Evolutionary conservation across 169 alveolate species (phyloP).

Genomic region (Ichthyophthirius multifiliis): DNA sequence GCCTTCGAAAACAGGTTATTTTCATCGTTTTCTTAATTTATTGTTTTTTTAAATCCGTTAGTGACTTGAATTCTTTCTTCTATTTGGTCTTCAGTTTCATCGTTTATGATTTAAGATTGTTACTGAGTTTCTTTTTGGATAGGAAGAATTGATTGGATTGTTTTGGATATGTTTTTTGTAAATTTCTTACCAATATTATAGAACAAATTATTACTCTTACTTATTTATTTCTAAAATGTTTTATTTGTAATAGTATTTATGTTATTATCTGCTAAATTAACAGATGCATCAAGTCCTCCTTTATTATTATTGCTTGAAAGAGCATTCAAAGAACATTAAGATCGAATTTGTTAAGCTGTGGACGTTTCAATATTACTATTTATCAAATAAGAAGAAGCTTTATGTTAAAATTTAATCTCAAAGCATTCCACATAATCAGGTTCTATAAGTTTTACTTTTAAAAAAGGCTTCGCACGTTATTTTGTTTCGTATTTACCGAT

Average conservation of each 20-base stretch:
- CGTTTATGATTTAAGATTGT: neutral
- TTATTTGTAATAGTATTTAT: neutral
- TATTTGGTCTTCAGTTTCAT: too few species aligned
- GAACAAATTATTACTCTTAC: neutral
- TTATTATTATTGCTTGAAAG: neutral
- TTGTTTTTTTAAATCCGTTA: neutral
- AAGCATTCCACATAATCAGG: neutral
- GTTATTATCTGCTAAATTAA: neutral
- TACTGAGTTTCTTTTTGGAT: neutral
- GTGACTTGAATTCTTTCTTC: neutral
- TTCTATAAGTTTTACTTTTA: neutral
- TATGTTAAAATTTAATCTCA: neutral
- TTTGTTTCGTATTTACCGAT: neutral
- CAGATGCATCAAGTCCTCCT: too few species aligned
- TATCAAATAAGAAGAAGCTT: neutral
- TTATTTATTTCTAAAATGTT: neutral
- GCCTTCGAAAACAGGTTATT: neutral
- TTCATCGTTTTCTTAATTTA: neutral
- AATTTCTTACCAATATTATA: neutral
- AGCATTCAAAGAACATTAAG: neutral
- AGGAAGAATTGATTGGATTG: neutral
- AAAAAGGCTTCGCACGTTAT: neutral
- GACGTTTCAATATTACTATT: neutral
- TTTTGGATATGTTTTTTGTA: neutral
- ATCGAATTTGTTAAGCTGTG: neutral